phyloP scores from a whole-genome alignment of 164 flowering plant genomes.

The Vitis riparia region DNA sequence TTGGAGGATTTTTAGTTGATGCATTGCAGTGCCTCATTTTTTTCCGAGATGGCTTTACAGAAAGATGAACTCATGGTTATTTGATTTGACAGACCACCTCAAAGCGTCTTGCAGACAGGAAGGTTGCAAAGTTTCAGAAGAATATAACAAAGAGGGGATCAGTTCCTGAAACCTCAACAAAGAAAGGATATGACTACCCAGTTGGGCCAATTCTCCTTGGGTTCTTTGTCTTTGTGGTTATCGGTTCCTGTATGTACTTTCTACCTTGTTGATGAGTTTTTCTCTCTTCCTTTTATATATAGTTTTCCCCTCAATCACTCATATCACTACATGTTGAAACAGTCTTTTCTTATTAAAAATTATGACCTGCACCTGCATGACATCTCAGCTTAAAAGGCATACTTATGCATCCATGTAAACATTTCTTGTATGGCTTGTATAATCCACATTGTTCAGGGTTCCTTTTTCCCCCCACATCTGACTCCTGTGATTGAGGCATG shows the following conservation, averaged over 20 bases:
- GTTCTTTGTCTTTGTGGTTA: constrained; percentile 45
- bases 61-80: not conserved
- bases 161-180: constrained; percentile 21
- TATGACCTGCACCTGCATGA: not conserved
- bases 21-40: no score
- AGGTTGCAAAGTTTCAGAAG: constrained; percentile 48
- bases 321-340: not conserved
- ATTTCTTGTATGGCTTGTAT: no score
- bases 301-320: not conserved
- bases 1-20: no score
- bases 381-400: not conserved
- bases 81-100: constrained; percentile 42
- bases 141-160: constrained; percentile 44
- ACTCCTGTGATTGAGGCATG: no score
- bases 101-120: constrained; percentile 48
- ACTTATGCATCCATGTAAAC: not conserved
- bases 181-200: constrained; percentile 35
- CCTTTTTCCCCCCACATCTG: no score
- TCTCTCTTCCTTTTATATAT: not conserved
- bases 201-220: constrained; percentile 42
- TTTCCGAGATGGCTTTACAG: no score
- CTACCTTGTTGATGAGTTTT: not conserved
- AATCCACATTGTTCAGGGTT: no score
- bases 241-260: constrained; percentile 44
- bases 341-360: not conserved